Percentiles rank a stretch among this genome's conserved stretches.
Conservation (phyloP, 495 filamentous ascomycete species). For the Cercophora newfieldiana region DNA sequence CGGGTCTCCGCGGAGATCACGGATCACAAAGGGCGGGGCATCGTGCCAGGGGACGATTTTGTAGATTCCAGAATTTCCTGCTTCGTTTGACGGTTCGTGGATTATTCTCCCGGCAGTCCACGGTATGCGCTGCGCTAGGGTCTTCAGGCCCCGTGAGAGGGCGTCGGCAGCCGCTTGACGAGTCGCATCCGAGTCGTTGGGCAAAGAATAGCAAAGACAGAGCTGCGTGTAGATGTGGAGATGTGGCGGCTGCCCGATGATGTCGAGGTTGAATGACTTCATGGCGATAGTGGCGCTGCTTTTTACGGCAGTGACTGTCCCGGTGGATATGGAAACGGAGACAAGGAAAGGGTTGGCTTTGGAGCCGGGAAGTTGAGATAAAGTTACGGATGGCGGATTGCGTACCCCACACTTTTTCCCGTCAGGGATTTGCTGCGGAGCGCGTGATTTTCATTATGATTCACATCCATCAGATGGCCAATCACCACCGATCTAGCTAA, state of each 20-base stretch:
- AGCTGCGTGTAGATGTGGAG: conserved; percentile 9
- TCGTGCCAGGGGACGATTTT: conserved; percentile 37
- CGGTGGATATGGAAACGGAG: background rate
- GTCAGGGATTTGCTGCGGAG: too few relatives aligned
- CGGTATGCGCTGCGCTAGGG: conserved; percentile 43
- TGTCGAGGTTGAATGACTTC: conserved; percentile 3
- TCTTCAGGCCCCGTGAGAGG: conserved; percentile 12
- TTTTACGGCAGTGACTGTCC: too few relatives aligned
- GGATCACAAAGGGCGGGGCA: conserved; percentile 43
- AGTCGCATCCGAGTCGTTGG: background rate
- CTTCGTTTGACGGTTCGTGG: background rate
- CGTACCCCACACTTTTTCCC: background rate
- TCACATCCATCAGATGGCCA: too few relatives aligned
- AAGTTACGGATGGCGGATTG: background rate
- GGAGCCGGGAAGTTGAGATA: background rate
- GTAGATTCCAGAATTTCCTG: conserved; percentile 39
- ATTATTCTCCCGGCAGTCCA: conserved; percentile 56
- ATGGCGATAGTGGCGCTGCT: background rate
- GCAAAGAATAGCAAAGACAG: background rate
- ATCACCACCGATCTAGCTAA: too few relatives aligned
- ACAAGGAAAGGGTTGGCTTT: background rate
- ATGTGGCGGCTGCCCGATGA: conserved; percentile 1
- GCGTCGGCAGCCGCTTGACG: background rate
- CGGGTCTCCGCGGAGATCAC: conserved; percentile 41
- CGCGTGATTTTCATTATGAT: background rate